Percentiles rank a stretch among this genome's conserved stretches.
phyloP scores from a whole-genome alignment of 2,329 filamentous ascomycete genomes.

The Ceratocystis papillata region DNA sequence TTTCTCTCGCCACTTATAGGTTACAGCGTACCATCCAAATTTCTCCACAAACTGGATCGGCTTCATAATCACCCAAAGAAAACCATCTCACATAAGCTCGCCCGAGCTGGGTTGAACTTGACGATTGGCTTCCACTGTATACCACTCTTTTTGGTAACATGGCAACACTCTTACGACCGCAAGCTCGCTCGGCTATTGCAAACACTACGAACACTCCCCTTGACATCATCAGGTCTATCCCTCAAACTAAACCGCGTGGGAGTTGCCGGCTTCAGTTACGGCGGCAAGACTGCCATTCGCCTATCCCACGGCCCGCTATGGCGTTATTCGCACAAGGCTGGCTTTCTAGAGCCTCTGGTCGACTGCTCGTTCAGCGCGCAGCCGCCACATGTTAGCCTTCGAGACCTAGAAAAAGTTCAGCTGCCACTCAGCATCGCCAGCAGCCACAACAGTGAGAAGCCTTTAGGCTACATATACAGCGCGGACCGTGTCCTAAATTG shows the following conservation, averaged over 20 bases:
- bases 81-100: background rate
- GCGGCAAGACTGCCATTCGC: constrained; percentile 42
- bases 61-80: constrained; percentile 14
- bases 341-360: constrained; percentile 33
- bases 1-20: constrained; percentile 24
- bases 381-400: constrained; percentile 40
- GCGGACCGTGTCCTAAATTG: constrained; percentile 29
- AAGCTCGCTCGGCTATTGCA: constrained; percentile 26
- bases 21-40: constrained; percentile 27
- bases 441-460: constrained; percentile 31
- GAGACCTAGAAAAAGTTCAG: constrained; percentile 36
- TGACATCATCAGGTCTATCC: constrained; percentile 14
- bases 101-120: constrained; percentile 1
- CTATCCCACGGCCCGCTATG: constrained; percentile 31
- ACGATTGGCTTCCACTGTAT: constrained; percentile 25
- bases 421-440: constrained; percentile 39
- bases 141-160: constrained; percentile 29
- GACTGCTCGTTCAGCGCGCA: constrained; percentile 43
- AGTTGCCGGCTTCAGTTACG: constrained; percentile 52
- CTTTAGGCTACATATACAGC: constrained; percentile 10
- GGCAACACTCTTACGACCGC: constrained; percentile 28
- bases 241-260: constrained; percentile 33
- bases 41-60: constrained; percentile 28
- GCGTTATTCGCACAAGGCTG: constrained; percentile 25
- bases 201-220: constrained; percentile 17